Evolutionary conservation across 441 rosid species (phyloP), one percentile per base, ranked within the genome.

Genomic region (Hypseocharis bilobata): DNA sequence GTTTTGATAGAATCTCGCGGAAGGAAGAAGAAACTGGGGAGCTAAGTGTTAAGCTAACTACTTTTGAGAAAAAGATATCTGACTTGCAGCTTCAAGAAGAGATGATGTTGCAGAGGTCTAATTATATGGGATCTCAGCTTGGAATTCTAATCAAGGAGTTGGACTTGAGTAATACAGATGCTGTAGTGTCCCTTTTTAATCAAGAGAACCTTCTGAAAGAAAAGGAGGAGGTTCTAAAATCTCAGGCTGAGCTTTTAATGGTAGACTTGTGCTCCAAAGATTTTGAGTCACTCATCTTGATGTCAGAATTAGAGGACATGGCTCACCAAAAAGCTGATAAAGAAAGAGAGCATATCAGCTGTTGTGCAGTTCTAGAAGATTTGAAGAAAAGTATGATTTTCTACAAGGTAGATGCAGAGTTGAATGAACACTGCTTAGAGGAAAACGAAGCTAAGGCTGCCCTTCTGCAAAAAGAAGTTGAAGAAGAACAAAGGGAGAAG

Each of bases 31-130:
- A 88, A 82, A 77, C 93, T 60, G 86, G 78, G 60, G 82, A 80
- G 66, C 85, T 92, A 70, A 70, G 80, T 55, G 65, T 68, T 54
- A 89, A 85, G 82, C 68, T 92, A 70, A 85, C 77, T 64, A 71
- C 71, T 75, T 92, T 89, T 29, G 98, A 87, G 82, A 82, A 81
- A 74, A 88, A 82, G 72, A 83, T 88, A 70, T 77, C 72, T 59
- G 86, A 82, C 54, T 69, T 95, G 51, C 97, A 87, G 83, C 71
- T 74, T 75, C 99, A 86, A 66, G 99, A 95, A 80, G 96, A 95
- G 83, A 64, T 78, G 76, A 89, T 92, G 98, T 75, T 95, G 76
- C 85, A 92, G 75, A 88, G 96, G 78, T 87, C 87, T 67, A 82
- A 87, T 69, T 66, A 79, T 68, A 87, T 95, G 77, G 95, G 91